These are phyloP conservation scores for Stephania yunnanensis DNA, from an alignment of 164 flowering plant species.

Conservation along the genomic window DNA sequence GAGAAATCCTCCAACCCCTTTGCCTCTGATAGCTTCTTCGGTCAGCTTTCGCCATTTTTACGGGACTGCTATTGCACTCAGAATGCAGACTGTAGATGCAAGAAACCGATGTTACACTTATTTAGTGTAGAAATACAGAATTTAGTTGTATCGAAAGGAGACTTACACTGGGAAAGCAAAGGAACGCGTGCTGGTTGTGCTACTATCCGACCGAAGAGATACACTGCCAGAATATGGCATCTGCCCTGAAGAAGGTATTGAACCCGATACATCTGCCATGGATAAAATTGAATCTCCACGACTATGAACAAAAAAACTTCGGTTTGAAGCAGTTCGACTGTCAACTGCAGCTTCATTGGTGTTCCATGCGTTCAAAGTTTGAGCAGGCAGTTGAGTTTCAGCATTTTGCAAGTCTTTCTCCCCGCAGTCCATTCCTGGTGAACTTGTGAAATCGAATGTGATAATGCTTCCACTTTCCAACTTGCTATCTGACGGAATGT, in stretches of 20 bases:
- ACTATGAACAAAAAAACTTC: slow-evolving; percentile 27
- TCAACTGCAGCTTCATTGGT: slow-evolving; percentile 24
- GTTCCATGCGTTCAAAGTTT: slow-evolving; percentile 9
- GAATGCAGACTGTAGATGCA: slow-evolving; percentile 38
- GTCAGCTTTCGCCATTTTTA: slow-evolving; percentile 81
- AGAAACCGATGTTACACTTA: background rate
- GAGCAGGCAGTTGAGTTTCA: slow-evolving; percentile 17
- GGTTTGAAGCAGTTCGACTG: slow-evolving; percentile 21
- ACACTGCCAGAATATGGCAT: slow-evolving; percentile 59
- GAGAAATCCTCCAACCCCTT: slow-evolving; percentile 52
- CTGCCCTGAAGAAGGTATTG: slow-evolving; percentile 47
- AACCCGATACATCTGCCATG: slow-evolving; percentile 30
- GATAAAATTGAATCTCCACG: slow-evolving; percentile 54
- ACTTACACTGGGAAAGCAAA: slow-evolving; percentile 69
- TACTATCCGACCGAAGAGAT: slow-evolving; percentile 66
- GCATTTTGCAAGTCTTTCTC: slow-evolving; percentile 18
- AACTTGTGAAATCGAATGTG: slow-evolving; percentile 35
- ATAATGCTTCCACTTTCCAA: slow-evolving; percentile 35
- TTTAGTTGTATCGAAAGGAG: background rate
- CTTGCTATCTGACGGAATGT: slow-evolving; percentile 22
- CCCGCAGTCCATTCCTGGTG: slow-evolving; percentile 17
- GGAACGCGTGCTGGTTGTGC: slow-evolving; percentile 70
- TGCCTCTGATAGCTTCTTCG: slow-evolving; percentile 41
- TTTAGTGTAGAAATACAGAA: background rate
- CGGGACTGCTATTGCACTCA: slow-evolving; percentile 89